Evolutionary conservation across 257 asterid genomes (phyloP).

Genomic region (Fraxinus quadrangulata): DNA sequence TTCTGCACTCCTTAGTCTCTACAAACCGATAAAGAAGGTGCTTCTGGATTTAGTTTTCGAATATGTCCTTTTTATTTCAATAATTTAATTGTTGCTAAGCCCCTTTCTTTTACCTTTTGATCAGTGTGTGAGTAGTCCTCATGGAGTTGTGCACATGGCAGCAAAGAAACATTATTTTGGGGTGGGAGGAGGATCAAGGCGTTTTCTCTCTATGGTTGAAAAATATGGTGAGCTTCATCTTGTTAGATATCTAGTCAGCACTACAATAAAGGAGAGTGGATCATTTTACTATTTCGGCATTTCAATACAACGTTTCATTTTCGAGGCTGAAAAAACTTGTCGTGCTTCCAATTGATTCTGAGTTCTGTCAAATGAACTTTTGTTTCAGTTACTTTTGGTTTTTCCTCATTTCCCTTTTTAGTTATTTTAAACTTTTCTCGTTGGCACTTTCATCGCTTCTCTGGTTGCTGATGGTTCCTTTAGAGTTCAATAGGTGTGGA

Average conservation of each 20-base stretch:
- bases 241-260: neutral
- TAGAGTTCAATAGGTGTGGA: conserved; percentile 92
- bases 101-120: conserved; percentile 8
- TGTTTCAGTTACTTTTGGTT: neutral
- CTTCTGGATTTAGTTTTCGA: conserved; percentile 8
- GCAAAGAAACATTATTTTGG: conserved; percentile 96
- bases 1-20: conserved; percentile 64
- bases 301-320: neutral
- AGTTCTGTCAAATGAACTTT: neutral
- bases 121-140: conserved; percentile 62
- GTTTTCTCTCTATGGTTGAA: conserved; percentile 70
- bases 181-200: conserved; percentile 96
- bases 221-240: conserved; percentile 61
- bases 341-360: neutral
- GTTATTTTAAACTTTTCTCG: neutral
- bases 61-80: neutral
- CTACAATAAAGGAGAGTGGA: neutral
- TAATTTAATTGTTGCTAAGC: conserved; percentile 18
- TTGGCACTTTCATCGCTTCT: conserved; percentile 60
- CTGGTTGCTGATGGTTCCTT: conserved; percentile 90
- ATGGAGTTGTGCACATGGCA: conserved; percentile 85
- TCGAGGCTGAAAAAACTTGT: neutral
- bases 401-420: neutral
- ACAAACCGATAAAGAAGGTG: conserved; percentile 76
- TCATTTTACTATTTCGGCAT: neutral